Evolutionary conservation across 345 rosid genomes (phyloP).

Genomic region (Citrus sp.): DNA sequence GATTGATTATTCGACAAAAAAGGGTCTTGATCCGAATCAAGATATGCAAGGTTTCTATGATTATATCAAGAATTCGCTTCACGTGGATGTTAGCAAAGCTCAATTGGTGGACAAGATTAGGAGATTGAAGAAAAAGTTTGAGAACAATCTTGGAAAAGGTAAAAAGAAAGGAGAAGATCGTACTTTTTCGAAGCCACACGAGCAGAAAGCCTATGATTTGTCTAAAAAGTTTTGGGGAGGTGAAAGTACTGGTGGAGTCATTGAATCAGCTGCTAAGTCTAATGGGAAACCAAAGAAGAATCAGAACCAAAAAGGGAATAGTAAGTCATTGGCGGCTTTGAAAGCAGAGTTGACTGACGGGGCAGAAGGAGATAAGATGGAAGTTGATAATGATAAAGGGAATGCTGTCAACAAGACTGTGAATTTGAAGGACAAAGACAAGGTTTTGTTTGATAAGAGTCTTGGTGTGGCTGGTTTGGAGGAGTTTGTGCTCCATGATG

Average conservation of each 20-base stretch:
- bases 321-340: background rate
- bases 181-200: slow-evolving; percentile 25
- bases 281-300: slow-evolving; percentile 23
- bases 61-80: slow-evolving; percentile 37
- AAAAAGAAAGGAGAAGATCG: slow-evolving; percentile 24
- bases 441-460: slow-evolving; percentile 9
- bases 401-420: background rate
- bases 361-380: slow-evolving; percentile 7
- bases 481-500: slow-evolving; percentile 17
- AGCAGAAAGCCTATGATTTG: slow-evolving; percentile 31
- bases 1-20: slow-evolving; percentile 28
- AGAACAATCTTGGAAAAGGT: slow-evolving; percentile 10
- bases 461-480: slow-evolving; percentile 23
- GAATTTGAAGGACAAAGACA: background rate
- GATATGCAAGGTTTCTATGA: slow-evolving; percentile 37
- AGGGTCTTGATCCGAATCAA: slow-evolving; percentile 30
- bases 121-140: slow-evolving; percentile 42
- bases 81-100: slow-evolving; percentile 26
- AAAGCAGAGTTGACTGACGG: background rate
- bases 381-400: background rate
- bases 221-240: slow-evolving; percentile 39
- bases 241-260: slow-evolving; percentile 13
- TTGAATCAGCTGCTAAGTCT: slow-evolving; percentile 16
- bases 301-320: slow-evolving; percentile 10
- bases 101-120: slow-evolving; percentile 44